Conservation (phyloP, 2,329 filamentous ascomycete species). For the Fusarium veterinarium region DNA sequence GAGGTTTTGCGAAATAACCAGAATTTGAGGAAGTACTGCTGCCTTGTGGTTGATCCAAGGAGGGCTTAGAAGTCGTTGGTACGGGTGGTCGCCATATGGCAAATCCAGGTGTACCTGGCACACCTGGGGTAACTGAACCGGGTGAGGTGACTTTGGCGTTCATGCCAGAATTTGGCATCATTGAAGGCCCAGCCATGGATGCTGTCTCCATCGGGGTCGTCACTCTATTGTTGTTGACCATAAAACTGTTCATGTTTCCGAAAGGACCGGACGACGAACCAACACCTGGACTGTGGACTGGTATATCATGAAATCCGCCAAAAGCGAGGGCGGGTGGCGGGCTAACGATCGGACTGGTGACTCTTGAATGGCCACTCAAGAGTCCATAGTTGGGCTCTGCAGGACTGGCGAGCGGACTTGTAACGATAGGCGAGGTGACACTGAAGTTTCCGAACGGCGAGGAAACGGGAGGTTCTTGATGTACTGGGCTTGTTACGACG, state of each 20-base stretch:
- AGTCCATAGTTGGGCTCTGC: slow-evolving; percentile 49
- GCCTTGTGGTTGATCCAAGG: slow-evolving; percentile 36
- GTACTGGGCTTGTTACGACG: slow-evolving; percentile 42
- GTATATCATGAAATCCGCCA: slow-evolving; percentile 48
- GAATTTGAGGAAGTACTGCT: slow-evolving; percentile 36
- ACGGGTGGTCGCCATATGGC: slow-evolving; percentile 53
- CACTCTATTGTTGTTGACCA: slow-evolving; percentile 45
- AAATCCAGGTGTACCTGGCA: slow-evolving; percentile 52
- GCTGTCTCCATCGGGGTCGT: slow-evolving; percentile 43
- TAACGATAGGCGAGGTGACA: slow-evolving; percentile 45
- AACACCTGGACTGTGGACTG: slow-evolving; percentile 45
- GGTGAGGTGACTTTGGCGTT: slow-evolving; percentile 37
- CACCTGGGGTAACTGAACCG: slow-evolving; percentile 27
- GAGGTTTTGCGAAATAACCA: slow-evolving; percentile 52
- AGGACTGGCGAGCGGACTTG: slow-evolving; percentile 49
- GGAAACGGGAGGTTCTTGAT: slow-evolving; percentile 42
- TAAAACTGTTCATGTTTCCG: slow-evolving; percentile 50
- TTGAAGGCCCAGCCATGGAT: slow-evolving; percentile 41
- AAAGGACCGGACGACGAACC: slow-evolving; percentile 46
- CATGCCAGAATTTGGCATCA: slow-evolving; percentile 40
- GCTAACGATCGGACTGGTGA: slow-evolving; percentile 49
- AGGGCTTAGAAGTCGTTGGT: slow-evolving; percentile 42
- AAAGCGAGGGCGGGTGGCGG: slow-evolving; percentile 48
- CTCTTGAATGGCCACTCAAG: slow-evolving; percentile 44
- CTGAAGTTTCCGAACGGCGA: slow-evolving; percentile 50